Evolutionary conservation across 2,329 filamentous ascomycete genomes (phyloP).

Genomic region (Scytalidium sp.): DNA sequence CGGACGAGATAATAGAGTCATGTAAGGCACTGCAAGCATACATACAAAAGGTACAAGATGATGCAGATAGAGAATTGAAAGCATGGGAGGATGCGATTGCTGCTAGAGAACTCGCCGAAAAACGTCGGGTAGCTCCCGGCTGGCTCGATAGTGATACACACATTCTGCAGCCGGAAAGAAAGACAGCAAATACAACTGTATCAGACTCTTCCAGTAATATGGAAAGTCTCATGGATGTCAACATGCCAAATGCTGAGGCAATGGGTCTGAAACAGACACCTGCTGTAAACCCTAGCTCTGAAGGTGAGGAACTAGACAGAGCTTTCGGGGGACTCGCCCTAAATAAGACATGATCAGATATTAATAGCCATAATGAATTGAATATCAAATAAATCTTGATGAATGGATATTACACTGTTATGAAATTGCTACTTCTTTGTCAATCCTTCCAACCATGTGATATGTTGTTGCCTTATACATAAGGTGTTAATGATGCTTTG

Average conservation of each 20-base stretch:
- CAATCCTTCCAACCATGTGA: no score
- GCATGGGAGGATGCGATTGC: conserved; percentile 67
- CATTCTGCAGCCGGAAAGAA: conserved; percentile 65
- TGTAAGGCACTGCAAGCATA: conserved; percentile 78
- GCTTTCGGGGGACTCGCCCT: conserved; percentile 47
- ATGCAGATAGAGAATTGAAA: conserved; percentile 64
- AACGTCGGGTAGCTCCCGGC: conserved; percentile 73
- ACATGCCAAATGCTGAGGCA: conserved; percentile 26
- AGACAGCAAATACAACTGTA: conserved; percentile 13
- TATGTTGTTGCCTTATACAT: neutral
- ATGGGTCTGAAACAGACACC: conserved; percentile 27
- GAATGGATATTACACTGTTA: no score
- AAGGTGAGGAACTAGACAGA: conserved; percentile 50
- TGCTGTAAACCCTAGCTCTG: conserved; percentile 37
- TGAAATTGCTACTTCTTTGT: no score
- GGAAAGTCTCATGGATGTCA: conserved; percentile 27
- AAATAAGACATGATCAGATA: conserved; percentile 19
- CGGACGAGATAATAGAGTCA: conserved; percentile 79
- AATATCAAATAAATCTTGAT: neutral
- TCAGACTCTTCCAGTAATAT: conserved; percentile 1
- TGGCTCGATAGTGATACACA: conserved; percentile 75
- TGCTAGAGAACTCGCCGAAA: conserved; percentile 71
- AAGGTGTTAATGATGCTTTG: neutral
- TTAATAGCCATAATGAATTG: neutral
- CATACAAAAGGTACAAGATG: conserved; percentile 64